Evolutionary conservation across 345 rosid species (phyloP), one percentile per base, ranked within the genome.

Genomic region (Ailanthus altissimus): DNA sequence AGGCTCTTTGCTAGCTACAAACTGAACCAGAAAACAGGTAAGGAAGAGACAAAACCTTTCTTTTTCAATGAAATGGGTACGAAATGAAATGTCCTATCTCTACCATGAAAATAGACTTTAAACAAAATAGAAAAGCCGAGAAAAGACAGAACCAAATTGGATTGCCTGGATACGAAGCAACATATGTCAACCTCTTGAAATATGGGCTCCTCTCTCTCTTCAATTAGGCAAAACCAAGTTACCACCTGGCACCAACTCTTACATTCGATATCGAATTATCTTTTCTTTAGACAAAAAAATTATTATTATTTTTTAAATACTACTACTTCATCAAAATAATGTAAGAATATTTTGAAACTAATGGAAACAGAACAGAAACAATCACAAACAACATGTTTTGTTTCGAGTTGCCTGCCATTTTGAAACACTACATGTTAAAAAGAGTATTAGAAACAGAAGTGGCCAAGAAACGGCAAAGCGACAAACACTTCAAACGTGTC

Each of bases 131-230:
- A 83, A 80, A 66, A 47, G 12, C 75, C 83, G 72, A 76, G 81
- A 81, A 76, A 53, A 72, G 46, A 28, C 66, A 77, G 2, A 51
- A 45, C 23, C 69, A 38, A 81, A 72, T 58, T 60, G 70, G 18
- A 40, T 86, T 83, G 80, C 94, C 86, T 84, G 60, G 84, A 85
- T 67, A 78, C 36, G 73, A 83, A 87, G 91, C 70, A 86, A 90
- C 74, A 76, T 50, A 85, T 86, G 70, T 79, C 70, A 78, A 74
- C 89, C 88, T 86, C 86, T 80, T 58, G 82, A 77, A 81, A 80
- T 32, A 15, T 73, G 65, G 28, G 15, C 59, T 73, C 8, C 56
- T 71, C 71, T 81, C 61, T 77, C 72, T 81, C 78, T 81, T 73
- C 78, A 71, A 73, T 84, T 76, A 43, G 45, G 43, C 49, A 68